Percentiles rank a stretch among this genome's conserved stretches.
Evolutionary conservation across 352 stramenopile genomes (phyloP).

Genomic region (Nothophytophthora sp.): DNA sequence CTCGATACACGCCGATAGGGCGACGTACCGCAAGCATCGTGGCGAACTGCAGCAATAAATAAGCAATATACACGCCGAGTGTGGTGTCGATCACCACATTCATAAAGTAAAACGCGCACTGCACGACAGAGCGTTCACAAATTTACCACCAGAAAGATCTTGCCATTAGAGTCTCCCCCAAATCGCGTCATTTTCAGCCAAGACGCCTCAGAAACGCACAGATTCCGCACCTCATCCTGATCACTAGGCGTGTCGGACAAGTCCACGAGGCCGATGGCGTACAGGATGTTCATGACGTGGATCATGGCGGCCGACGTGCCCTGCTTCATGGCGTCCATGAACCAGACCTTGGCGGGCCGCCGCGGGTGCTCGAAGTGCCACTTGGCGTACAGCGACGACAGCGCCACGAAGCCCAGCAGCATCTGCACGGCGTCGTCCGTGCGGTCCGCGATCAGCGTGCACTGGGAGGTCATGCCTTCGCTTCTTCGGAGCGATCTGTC

Average conservation of each 20-base stretch:
- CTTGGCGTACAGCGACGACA: slow-evolving; percentile 80
- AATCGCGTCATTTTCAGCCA: no score
- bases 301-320: slow-evolving; percentile 77
- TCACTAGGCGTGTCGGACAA: slow-evolving; percentile 47
- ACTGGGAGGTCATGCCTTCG: slow-evolving; percentile 39
- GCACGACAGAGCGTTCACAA: neutral
- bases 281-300: slow-evolving; percentile 81
- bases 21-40: slow-evolving; percentile 52
- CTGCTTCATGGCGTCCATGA: slow-evolving; percentile 87
- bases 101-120: slow-evolving; percentile 90
- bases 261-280: slow-evolving; percentile 71
- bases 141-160: no score
- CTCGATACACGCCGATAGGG: no score
- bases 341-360: slow-evolving; percentile 67
- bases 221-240: slow-evolving; percentile 65
- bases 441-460: slow-evolving; percentile 70
- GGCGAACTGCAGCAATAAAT: slow-evolving; percentile 66
- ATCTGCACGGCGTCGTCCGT: slow-evolving; percentile 80
- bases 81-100: slow-evolving; percentile 87
- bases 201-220: no score
- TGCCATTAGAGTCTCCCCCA: no score
- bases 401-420: slow-evolving; percentile 68
- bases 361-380: slow-evolving; percentile 73
- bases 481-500: no score
- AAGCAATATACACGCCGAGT: slow-evolving; percentile 81